Base-by-base conservation (phyloP, 1,284 basidiomycete genomes). In the Cutaneotrichosporon dermatis region DNA sequence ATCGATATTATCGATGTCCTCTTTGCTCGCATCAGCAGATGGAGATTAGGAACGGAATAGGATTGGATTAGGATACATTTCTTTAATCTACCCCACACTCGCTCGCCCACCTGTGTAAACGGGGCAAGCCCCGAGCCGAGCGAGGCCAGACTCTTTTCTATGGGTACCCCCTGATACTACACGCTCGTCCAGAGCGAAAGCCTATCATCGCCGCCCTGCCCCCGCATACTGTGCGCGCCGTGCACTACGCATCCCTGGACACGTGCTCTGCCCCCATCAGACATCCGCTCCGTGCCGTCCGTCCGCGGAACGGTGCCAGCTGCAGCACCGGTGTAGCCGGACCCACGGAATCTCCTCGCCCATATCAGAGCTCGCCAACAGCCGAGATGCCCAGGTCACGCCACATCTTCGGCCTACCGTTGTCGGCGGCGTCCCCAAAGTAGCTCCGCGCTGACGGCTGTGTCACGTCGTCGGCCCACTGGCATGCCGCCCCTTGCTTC, bases 401-500 rank as follows among this genome's bases (percentile, higher is more conserved):
- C 60, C 76, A 80, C 80, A 88, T 53, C 85, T 84, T 74, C 82
- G 88, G 78, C 85, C 88, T 68, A 86, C 89, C 67, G 81, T 81
- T 43, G 84, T 77, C 88, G 60, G 84, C 84, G 0, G 81, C 84
- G 50, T 79, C 83, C 64, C 85, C 82, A 69, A 92, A 93, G 4
- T 86, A 88, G 68, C 85, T 86, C 25, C 86, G 79, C 5, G 91
- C 83, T 0, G 85, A 85, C 12, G 84, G 86, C 69, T 92, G 87
- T 3, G 85, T 84, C 8, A 45, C 55, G 51, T 94, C 89, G 72
- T 93, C 90, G 45, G 81, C 84, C 93, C 93, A 96, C 79, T 88
- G 84, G 34, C 90, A 86, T 5, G 81, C 71, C 70, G 90, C 86
- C 0, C 82, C 91, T 49, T 86, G 80, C 69, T 91, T 91, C 48